phyloP scores from a whole-genome alignment of 148 eudicot genomes.

The Drosera capensis region DNA sequence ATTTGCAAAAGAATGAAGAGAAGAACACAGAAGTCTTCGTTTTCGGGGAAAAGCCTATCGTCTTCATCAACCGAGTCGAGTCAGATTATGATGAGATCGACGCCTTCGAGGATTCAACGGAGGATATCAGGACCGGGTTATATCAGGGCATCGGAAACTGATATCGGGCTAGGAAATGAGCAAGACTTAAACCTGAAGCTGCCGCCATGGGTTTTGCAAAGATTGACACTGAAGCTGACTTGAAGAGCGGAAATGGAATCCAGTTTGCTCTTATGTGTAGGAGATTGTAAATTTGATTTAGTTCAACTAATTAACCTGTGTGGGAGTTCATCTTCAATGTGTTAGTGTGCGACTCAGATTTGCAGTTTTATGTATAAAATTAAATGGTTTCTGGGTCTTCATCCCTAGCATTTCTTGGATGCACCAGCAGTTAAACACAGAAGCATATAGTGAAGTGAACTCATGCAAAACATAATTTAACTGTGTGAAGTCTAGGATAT shows the following conservation, averaged over 20 bases:
- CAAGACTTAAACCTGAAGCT: conserved; percentile 4
- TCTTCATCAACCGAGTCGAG: conserved; percentile 65
- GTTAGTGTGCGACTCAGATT: too few species aligned
- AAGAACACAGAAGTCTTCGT: conserved; percentile 17
- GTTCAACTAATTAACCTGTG: background rate
- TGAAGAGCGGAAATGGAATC: conserved; percentile 2
- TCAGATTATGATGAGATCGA: conserved; percentile 12
- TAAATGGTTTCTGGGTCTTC: too few species aligned
- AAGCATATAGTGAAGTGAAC: too few species aligned
- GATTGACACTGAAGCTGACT: conserved; percentile 48
- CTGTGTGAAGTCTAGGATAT: too few species aligned
- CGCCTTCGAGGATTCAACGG: conserved; percentile 9
- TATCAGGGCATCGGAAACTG: conserved; percentile 4
- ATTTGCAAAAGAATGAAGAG: conserved; percentile 13
- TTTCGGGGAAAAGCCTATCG: conserved; percentile 36
- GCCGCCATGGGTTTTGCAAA: conserved; percentile 59
- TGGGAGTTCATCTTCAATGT: too few species aligned
- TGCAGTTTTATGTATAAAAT: too few species aligned
- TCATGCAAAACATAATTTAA: too few species aligned
- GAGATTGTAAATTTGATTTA: background rate
- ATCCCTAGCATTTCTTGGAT: too few species aligned
- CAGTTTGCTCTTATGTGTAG: background rate
- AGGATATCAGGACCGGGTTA: background rate
- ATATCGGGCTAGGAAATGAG: conserved; percentile 1
- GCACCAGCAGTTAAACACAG: too few species aligned